Conservation (phyloP, 441 rosid genomes). For the Lepidium campestre region DNA sequence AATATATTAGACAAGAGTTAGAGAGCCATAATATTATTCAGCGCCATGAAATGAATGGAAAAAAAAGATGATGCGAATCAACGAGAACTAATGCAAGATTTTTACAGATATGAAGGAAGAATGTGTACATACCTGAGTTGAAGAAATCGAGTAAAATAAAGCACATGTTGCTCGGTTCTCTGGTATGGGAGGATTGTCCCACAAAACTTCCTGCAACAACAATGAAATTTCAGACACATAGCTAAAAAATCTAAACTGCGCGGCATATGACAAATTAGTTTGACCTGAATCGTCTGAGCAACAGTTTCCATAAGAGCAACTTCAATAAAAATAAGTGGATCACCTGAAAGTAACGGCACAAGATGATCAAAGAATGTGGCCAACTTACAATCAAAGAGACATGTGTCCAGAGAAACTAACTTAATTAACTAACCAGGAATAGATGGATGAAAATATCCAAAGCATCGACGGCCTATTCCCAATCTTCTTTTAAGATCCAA, state of each 20-base stretch:
- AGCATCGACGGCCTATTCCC: slow-evolving; percentile 87
- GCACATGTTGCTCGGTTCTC: slow-evolving; percentile 80
- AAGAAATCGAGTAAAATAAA: slow-evolving; percentile 92
- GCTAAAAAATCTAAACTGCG: background rate
- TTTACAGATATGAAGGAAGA: slow-evolving; percentile 4
- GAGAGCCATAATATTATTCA: background rate
- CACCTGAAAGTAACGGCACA: slow-evolving; percentile 43
- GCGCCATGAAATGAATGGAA: background rate
- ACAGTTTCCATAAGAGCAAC: slow-evolving; percentile 79
- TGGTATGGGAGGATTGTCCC: slow-evolving; percentile 86
- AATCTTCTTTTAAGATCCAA: slow-evolving; percentile 91
- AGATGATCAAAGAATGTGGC: background rate
- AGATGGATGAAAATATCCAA: slow-evolving; percentile 85
- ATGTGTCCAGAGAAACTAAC: slow-evolving; percentile 1
- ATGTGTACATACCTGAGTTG: slow-evolving; percentile 61
- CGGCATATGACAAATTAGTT: background rate
- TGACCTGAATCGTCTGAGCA: slow-evolving; percentile 83
- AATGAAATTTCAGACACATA: slow-evolving; percentile 5
- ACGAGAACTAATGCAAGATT: background rate
- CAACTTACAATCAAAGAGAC: background rate
- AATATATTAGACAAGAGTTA: slow-evolving; percentile 22
- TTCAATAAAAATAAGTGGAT: slow-evolving; percentile 96
- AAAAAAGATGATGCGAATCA: background rate
- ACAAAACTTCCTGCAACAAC: slow-evolving; percentile 72
- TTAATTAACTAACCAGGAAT: slow-evolving; percentile 59